Conservation (phyloP, 2,329 filamentous ascomycete genomes). For the Neopestalotiopsis rosae region DNA sequence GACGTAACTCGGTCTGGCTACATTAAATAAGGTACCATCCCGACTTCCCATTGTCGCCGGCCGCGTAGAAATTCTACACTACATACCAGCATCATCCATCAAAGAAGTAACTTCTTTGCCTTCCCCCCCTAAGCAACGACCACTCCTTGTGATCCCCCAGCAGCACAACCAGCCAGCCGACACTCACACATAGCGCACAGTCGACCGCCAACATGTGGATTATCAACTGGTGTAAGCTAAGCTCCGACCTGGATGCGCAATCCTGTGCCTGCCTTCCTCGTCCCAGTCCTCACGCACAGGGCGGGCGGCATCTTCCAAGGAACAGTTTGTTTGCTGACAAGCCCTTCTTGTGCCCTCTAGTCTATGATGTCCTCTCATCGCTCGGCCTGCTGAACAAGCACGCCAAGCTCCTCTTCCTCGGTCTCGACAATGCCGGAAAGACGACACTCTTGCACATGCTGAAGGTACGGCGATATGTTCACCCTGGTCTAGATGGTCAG, state of each 20-base stretch:
- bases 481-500: background rate
- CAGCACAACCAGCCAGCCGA: background rate
- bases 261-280: background rate
- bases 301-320: slow-evolving; percentile 5
- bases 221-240: slow-evolving; percentile 83
- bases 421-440: slow-evolving; percentile 93
- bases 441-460: slow-evolving; percentile 94
- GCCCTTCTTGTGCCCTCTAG: slow-evolving; percentile 45
- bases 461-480: slow-evolving; percentile 67
- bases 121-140: background rate
- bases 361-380: slow-evolving; percentile 88
- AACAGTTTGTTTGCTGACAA: slow-evolving; percentile 28
- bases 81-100: slow-evolving; percentile 1
- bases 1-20: slow-evolving; percentile 10
- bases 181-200: slow-evolving; percentile 10
- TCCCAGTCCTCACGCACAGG: background rate
- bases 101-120: background rate
- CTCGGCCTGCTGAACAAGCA: slow-evolving; percentile 94
- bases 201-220: slow-evolving; percentile 76
- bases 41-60: slow-evolving; percentile 14
- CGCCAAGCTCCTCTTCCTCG: slow-evolving; percentile 91
- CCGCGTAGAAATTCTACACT: slow-evolving; percentile 1
- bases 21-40: background rate
- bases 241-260: slow-evolving; percentile 37
- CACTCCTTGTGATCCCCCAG: background rate